Evolutionary conservation across 352 stramenopile species (phyloP), one percentile per base, ranked within the genome.

Genomic region (Stramenopiles sp.): DNA sequence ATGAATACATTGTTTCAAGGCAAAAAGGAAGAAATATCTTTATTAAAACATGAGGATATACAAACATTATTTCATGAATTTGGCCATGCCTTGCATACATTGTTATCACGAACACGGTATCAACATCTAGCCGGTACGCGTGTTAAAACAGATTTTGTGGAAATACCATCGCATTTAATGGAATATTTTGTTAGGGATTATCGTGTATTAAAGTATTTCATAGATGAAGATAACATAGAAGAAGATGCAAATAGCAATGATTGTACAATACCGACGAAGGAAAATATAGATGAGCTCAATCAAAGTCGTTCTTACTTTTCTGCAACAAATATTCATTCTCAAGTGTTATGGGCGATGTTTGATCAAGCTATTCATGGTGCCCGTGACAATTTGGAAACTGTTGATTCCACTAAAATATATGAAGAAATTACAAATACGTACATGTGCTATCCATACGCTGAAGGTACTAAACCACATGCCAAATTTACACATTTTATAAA

Each of bases 31-130:
- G 80, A 78, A 6, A 63, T 82, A 6, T 88, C 85, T 0, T 73
- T 88, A 27, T 82, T 92, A 6, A 86, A 84, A 0, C 94, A 98
- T 81, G 90, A 89, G 0, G 94, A 98, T 84, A 91, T 97, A 7
- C 93, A 98, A 87, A 98, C 95, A 4, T 87, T 98, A 1, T 97
- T 97, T 82, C 95, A 99, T 81, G 95, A 99, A 85, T 98, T 98
- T 81, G 95, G 95, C 0, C 95, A 99, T 83, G 94, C 92, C 30
- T 87, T 98, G 82, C 95, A 99, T 84, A 98, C 94, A 23, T 83
- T 98, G 43, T 84, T 98, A 4, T 97, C 91, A 33, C 87, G 89
- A 30, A 98, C 94, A 1, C 89, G 94, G 78, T 98, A 98, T 81
- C 96, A 99, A 86, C 96, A 99, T 80, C 81, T 98, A 23, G 95